phyloP scores from a whole-genome alignment of 1,284 basidiomycete genomes.

The Malassezia equina region DNA sequence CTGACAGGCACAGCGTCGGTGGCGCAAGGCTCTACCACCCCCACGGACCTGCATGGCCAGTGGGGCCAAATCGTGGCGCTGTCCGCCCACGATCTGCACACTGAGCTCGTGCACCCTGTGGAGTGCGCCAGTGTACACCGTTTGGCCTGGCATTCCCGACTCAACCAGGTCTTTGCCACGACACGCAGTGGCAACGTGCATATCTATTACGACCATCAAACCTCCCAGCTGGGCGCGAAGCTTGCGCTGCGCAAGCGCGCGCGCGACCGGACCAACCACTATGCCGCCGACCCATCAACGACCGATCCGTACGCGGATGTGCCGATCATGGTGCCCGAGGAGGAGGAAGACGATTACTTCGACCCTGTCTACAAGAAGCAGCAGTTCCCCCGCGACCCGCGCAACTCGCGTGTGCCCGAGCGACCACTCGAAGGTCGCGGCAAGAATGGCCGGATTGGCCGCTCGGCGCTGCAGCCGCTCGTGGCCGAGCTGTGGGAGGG shows the following conservation, averaged over 20 bases:
- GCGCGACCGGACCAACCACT: constrained; percentile 8
- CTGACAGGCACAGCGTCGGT: constrained; percentile 58
- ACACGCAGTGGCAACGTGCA: constrained; percentile 60
- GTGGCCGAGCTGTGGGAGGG: constrained; percentile 71
- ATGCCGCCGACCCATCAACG: neutral
- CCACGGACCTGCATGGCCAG: neutral
- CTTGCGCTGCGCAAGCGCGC: constrained; percentile 59
- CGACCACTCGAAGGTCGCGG: constrained; percentile 77
- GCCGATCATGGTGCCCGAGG: constrained; percentile 24
- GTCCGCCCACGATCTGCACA: constrained; percentile 10
- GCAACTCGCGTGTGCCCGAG: constrained; percentile 53
- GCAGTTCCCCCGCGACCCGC: constrained; percentile 61
- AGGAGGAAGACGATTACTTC: constrained; percentile 6
- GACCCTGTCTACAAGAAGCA: constrained; percentile 57
- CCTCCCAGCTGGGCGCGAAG: constrained; percentile 82
- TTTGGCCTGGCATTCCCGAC: constrained; percentile 22
- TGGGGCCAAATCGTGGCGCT: constrained; percentile 26
- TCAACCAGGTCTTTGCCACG: constrained; percentile 39
- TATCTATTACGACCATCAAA: constrained; percentile 77
- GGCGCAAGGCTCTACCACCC: neutral
- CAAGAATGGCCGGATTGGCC: constrained; percentile 81
- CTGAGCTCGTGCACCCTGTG: constrained; percentile 3
- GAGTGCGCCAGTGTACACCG: constrained; percentile 16
- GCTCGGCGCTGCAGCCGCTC: constrained; percentile 85
- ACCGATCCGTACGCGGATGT: constrained; percentile 11